A percentile compares a stretch with the other conserved stretches of the same genome.
Evolutionary conservation across 495 filamentous ascomycete species (phyloP).

Genomic region (Aspergillus sclerotioniger): DNA sequence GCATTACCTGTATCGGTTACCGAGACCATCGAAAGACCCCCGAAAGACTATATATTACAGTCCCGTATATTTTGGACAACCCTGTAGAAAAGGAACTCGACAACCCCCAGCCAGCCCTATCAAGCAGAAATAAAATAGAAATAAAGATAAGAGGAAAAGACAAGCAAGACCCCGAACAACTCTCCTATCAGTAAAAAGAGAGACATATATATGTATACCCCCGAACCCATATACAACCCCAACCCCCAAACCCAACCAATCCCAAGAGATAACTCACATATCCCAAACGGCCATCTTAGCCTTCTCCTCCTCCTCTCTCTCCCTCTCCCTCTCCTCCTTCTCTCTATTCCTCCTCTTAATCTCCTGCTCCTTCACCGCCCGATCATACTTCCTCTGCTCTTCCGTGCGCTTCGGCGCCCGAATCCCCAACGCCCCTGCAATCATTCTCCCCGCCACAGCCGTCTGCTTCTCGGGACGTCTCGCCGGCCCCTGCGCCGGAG

Average conservation of each 20-base stretch:
- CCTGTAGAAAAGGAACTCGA: constrained; percentile 2
- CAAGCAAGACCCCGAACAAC: background rate
- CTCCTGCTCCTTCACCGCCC: constrained; percentile 80
- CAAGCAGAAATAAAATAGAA: too few species aligned
- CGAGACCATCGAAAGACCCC: too few species aligned
- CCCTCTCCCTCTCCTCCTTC: constrained; percentile 60
- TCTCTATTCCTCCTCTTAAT: constrained; percentile 71
- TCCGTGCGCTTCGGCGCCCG: constrained; percentile 77
- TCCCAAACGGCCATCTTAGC: constrained; percentile 80
- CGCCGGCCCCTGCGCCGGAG: constrained; percentile 12
- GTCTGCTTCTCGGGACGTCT: constrained; percentile 85
- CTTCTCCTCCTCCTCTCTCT: constrained; percentile 65
- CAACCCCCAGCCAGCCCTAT: background rate
- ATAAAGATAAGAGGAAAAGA: constrained; percentile 3
- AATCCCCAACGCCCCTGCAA: constrained; percentile 84
- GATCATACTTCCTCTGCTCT: constrained; percentile 86
- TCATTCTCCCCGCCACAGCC: constrained; percentile 84
- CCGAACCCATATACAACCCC: background rate
- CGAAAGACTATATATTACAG: background rate
- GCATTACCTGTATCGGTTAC: too few species aligned
- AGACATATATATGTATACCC: background rate
- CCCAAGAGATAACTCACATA: constrained; percentile 50
- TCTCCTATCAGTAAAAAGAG: constrained; percentile 5
- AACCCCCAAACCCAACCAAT: background rate
- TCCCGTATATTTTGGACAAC: constrained; percentile 3